Percentiles rank a stretch among this genome's conserved stretches.
Evolutionary conservation across 2,329 filamentous ascomycete genomes (phyloP).

Genomic region (Talaromyces sp.): DNA sequence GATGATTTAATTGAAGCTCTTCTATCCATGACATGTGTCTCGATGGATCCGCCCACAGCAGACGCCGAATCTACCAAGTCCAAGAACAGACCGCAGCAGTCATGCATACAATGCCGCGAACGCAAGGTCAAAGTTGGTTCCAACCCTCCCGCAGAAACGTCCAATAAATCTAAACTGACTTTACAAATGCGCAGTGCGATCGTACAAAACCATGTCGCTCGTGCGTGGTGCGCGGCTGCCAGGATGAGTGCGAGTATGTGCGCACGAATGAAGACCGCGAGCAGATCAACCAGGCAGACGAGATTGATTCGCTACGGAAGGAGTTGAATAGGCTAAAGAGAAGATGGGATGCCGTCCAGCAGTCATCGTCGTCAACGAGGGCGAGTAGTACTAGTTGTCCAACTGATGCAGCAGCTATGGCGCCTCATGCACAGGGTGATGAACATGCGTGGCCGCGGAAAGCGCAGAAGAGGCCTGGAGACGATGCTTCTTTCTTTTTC

Average conservation of each 20-base stretch:
- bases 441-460: not conserved
- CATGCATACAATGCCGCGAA: constrained; percentile 24
- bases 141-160: too few species aligned
- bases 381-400: not conserved
- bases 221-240: constrained; percentile 22
- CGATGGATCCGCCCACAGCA: not conserved
- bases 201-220: constrained; percentile 24
- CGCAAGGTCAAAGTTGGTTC: constrained; percentile 25
- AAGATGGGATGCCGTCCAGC: constrained; percentile 2
- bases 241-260: constrained; percentile 26
- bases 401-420: not conserved
- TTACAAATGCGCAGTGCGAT: constrained; percentile 19
- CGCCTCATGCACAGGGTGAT: not conserved
- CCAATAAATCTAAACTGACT: not conserved
- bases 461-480: not conserved
- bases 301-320: constrained; percentile 23
- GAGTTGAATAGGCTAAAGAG: constrained; percentile 18
- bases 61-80: constrained; percentile 11
- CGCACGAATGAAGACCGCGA: constrained; percentile 54
- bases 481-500: not conserved
- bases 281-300: constrained; percentile 54
- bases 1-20: not conserved
- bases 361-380: not conserved
- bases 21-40: not conserved
- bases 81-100: constrained; percentile 25